Base-by-base conservation (phyloP, 2,329 filamentous ascomycete genomes). In the Kalmusia sp. region DNA sequence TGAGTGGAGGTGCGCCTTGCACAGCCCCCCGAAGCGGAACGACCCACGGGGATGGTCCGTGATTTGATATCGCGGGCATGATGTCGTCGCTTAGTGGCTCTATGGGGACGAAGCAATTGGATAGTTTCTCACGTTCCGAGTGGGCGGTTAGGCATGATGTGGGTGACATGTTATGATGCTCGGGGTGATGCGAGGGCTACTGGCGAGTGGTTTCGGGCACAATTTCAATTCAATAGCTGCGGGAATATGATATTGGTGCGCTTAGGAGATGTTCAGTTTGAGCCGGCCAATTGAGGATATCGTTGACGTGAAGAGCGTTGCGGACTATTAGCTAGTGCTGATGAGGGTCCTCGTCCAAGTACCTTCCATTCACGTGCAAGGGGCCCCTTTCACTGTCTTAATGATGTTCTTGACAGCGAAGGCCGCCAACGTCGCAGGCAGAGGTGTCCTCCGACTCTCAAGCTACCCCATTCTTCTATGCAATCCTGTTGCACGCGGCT, bases 1-100 rank as follows among this genome's bases (percentile, higher is more conserved):
- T 50, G 59, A 49, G 17, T 40, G 33, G 51, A 50, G 51, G 49
- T 62, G 38, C 54, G 66, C 63, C 62, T 69, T 54, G 64, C 64
- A 65, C 63, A 61, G 44, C 51, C 35, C 51, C 35, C 38, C 25
- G 43, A 49, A 34, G 41, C 30, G 28, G 21, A 37, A 47, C 24
- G 31, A 35, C 21, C 3, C 39, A 46, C 34, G 24, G 28, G 22
- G 19, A 27, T 46, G 46, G 46, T 25, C 14, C 25, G 27, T 39
- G 44, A 47, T 47, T 37, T 47, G 33, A 21, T 4, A 15, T 34
- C 4, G 28, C 19, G 14, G 37, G 22, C 22, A 15, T 25, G 37
- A 39, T 39, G 37, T 24, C 11, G 22, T 39, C 5, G 37, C 19
- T 39, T 25, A 22, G 17, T 14, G 19, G 37, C 17, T n/a, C n/a